Evolutionary conservation across 495 filamentous ascomycete genomes (phyloP).

Genomic region (Sphaerosporella brunnea): DNA sequence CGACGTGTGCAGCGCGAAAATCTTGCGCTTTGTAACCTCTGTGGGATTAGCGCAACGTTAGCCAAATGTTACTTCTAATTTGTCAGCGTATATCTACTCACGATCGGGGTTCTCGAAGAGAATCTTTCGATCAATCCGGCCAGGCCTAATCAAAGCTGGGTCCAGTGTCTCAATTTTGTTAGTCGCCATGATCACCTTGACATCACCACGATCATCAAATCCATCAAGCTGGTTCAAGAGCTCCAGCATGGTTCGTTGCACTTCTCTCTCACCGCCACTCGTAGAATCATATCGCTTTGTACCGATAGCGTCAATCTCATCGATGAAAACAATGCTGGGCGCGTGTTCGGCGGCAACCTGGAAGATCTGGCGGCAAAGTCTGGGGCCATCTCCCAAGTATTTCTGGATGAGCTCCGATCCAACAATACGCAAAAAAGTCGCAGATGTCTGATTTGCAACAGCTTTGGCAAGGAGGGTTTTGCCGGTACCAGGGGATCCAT

Average conservation of each 20-base stretch:
- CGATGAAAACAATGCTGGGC: slow-evolving; percentile 96
- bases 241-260: slow-evolving; percentile 97
- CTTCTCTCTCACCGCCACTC: slow-evolving; percentile 90
- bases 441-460: slow-evolving; percentile 95
- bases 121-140: slow-evolving; percentile 98
- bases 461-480: slow-evolving; percentile 97
- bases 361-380: slow-evolving; percentile 92
- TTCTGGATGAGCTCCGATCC: slow-evolving; percentile 98
- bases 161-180: slow-evolving; percentile 99
- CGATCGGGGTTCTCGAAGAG: slow-evolving; percentile 97
- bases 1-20: slow-evolving; percentile 95
- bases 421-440: slow-evolving; percentile 95
- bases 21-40: slow-evolving; percentile 99
- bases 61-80: too few relatives aligned
- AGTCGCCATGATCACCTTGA: slow-evolving; percentile 99
- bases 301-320: slow-evolving; percentile 98
- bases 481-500: slow-evolving; percentile 90
- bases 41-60: too few relatives aligned
- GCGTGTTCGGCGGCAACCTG: slow-evolving; percentile 92
- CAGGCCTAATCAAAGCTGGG: slow-evolving; percentile 87
- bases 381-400: slow-evolving; percentile 89
- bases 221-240: slow-evolving; percentile 96
- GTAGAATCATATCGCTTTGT: slow-evolving; percentile 98
- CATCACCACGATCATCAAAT: slow-evolving; percentile 96
- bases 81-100: too few relatives aligned